Base-by-base conservation (phyloP, 176 grass and related monocot species). In the Triticum turgidum region DNA sequence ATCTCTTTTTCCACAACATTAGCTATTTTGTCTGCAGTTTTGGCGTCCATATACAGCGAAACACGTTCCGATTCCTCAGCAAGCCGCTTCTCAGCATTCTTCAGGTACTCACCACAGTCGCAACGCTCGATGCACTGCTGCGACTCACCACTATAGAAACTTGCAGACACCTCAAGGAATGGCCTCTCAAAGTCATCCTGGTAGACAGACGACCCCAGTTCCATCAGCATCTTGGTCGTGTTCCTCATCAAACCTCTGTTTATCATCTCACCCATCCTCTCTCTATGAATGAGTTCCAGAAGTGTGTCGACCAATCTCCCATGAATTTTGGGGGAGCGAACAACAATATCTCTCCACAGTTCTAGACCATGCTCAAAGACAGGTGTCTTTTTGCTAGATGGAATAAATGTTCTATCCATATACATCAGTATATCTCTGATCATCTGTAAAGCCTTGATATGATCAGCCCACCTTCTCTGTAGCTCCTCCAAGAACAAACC, bases 181-280 rank as follows among this genome's bases (percentile, higher is more conserved):
- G 85, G 72, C 70, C 82, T 93, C 78, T 93, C 91, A 80, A 93
- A 93, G 67, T 90, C 91, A 34, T 90, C 91, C 76, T 87, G 88
- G 37, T 93, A 93, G 33, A 90, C 91, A 29, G 84, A 76, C 73
- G 82, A 82, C 58, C 91, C 91, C 30, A 93, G 87, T 34, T 93
- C 91, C 63, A 82, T 90, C 34, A 93, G 67, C 91, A 93, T 93
- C 34, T 88, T 93, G 3, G 91, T 93, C 27, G 87, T 87, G n/a
- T 75, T 93, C 84, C 91, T 93, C 88, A 93, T 90, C 78, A 90
- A 80, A 20, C 85, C 81, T 77, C 88, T 52, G 58, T 93, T 93
- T 81, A 93, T 93, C 22, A 93, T 71, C 76, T 93, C 91, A 29
- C 91, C 88, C 66, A 77, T 90, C 25, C 91, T 80, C 70, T 93